Base-by-base conservation (phyloP, 1,284 basidiomycete species). In the Inonotus obliquus region DNA sequence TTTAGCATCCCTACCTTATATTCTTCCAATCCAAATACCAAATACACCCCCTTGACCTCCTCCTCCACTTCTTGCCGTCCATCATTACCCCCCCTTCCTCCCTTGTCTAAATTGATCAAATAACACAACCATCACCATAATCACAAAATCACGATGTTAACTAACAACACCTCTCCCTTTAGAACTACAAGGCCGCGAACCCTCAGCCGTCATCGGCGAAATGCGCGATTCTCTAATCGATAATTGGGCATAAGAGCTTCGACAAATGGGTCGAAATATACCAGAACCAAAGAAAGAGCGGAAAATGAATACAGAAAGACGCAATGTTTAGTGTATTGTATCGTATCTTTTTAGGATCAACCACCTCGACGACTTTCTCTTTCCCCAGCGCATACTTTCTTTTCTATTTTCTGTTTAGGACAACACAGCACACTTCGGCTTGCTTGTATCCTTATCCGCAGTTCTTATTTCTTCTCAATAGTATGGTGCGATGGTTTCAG, bases 211-310 rank as follows among this genome's bases (percentile, higher is more conserved):
- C 66, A 94, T 96, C 72, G 91, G 89, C 69, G 93, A 96, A 79
- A 95, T 96, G 93, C 86, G 94, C 67, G 94, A 96, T 69, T 88
- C 92, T 29, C 82, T 96, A 65, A 94, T 96, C 75, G 94, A 96
- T 80, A 92, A 92, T 76, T 96, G 91, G 88, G 92, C 92, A 77
- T 96, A 77, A 84, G 25, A 44, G 17, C 19, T 21, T 17, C 11
- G 4, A 44, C 41, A 7, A 44, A 44, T 14, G 17, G 41, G 19
- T 17, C 7, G 11, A 21, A 44, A n/a, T 9, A 21, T 44, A 44
- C 2, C 41, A 44, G 41, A 4, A 9, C 11, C n/a, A 21, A 27
- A 6, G 32, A 54, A 37, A 44, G 6, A 55, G n/a, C n/a, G n/a
- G n/a, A n/a, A n/a, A n/a, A n/a, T n/a, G n/a, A n/a, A n/a, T n/a